phyloP scores from a whole-genome alignment of 345 rosid species.

The Eucalyptus cloeziana region DNA sequence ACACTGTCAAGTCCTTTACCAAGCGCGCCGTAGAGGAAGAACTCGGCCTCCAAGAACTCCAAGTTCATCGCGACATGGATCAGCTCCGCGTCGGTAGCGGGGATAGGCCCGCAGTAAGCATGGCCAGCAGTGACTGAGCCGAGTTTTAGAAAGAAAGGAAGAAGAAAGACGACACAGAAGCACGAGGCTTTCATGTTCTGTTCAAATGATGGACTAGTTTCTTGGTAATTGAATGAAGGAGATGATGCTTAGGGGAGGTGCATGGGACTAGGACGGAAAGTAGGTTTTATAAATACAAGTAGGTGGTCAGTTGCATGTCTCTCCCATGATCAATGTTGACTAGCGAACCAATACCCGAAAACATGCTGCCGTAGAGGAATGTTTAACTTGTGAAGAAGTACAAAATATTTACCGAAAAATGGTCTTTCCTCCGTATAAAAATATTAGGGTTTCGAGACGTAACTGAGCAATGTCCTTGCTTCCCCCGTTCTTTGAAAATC shows the following conservation, averaged over 20 bases:
- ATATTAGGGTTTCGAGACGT: background rate
- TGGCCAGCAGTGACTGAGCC: background rate
- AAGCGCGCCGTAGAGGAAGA: constrained; percentile 29
- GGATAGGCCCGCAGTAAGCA: constrained; percentile 9
- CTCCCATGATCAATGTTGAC: background rate
- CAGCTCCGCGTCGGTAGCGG: constrained; percentile 28
- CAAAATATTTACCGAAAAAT: background rate
- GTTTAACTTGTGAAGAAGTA: background rate
- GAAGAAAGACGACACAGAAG: background rate
- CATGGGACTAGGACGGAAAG: background rate
- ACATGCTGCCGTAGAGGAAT: background rate
- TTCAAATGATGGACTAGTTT: background rate
- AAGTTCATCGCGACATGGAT: constrained; percentile 44
- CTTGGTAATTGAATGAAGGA: background rate
- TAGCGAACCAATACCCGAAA: background rate
- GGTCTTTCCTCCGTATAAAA: background rate
- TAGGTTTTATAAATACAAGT: background rate
- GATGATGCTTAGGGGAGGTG: background rate
- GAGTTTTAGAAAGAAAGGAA: background rate
- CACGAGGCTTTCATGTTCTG: background rate
- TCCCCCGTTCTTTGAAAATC: background rate
- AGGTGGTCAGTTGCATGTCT: background rate
- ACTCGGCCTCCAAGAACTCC: constrained; percentile 56
- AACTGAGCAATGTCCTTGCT: background rate
- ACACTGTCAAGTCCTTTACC: constrained; percentile 46